Evolutionary conservation across 2,329 filamentous ascomycete species (phyloP).

Genomic region (Chaetomiaceae sp.): DNA sequence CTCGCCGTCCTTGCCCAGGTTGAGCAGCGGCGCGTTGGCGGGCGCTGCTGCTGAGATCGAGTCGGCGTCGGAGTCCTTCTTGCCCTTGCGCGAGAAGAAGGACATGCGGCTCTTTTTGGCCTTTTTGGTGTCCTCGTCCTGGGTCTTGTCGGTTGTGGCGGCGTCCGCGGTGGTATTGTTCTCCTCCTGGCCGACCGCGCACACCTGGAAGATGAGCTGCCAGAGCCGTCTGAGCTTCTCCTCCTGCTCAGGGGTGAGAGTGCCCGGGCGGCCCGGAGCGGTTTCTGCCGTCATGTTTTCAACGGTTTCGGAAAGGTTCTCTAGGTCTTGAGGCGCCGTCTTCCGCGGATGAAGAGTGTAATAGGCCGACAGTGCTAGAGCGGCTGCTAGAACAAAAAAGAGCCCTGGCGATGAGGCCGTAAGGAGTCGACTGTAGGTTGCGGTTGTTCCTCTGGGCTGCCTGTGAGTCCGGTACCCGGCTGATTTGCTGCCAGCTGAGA

Average conservation of each 20-base stretch:
- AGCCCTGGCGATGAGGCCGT: slow-evolving; percentile 17
- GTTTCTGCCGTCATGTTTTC: slow-evolving; percentile 31
- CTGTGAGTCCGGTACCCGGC: neutral
- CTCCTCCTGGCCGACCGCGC: slow-evolving; percentile 51
- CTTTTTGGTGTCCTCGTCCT: slow-evolving; percentile 44
- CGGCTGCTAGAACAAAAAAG: slow-evolving; percentile 17
- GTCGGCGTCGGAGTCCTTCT: slow-evolving; percentile 51
- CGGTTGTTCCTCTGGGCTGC: neutral
- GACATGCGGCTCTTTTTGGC: slow-evolving; percentile 62
- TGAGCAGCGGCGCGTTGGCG: slow-evolving; percentile 29
- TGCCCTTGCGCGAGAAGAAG: slow-evolving; percentile 58
- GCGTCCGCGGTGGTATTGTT: slow-evolving; percentile 27
- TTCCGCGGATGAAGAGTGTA: slow-evolving; percentile 7
- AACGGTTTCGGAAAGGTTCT: slow-evolving; percentile 9
- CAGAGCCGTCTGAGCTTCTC: slow-evolving; percentile 85
- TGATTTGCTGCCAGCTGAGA: neutral
- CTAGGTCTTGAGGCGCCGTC: neutral
- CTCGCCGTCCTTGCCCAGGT: slow-evolving; percentile 43
- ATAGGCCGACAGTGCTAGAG: slow-evolving; percentile 16
- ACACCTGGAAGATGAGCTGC: slow-evolving; percentile 70
- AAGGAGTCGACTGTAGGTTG: neutral
- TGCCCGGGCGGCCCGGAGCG: slow-evolving; percentile 73
- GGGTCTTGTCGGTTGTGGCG: slow-evolving; percentile 28
- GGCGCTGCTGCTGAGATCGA: slow-evolving; percentile 28
- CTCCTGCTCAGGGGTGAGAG: slow-evolving; percentile 84